Percentiles rank a stretch among this genome's conserved stretches.
phyloP scores from a whole-genome alignment of 78 protist genomes.

The Planoprotostelium fungivorum region DNA sequence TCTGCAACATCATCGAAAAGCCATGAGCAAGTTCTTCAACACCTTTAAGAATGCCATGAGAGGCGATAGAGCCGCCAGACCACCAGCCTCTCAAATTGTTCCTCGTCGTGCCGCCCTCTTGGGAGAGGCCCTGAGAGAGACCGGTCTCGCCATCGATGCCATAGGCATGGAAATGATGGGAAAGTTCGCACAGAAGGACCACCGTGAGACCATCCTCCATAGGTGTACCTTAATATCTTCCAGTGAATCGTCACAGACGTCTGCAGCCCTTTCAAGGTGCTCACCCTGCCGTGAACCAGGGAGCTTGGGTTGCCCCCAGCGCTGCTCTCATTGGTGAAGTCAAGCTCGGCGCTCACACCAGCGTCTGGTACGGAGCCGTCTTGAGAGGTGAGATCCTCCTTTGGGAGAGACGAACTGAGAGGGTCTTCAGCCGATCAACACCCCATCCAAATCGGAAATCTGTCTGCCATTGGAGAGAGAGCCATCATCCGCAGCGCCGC shows the following conservation, averaged over 20 bases:
- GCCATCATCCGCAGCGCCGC: neutral
- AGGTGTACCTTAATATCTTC: neutral
- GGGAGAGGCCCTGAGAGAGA: neutral
- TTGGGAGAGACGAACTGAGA: neutral
- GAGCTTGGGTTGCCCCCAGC: neutral
- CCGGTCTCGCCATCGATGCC: neutral
- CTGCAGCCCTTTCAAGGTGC: neutral
- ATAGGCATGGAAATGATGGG: neutral
- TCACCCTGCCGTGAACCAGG: neutral
- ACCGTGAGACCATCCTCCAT: neutral
- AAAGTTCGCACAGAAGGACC: neutral
- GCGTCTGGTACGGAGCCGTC: neutral
- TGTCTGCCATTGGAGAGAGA: neutral
- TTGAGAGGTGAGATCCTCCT: neutral
- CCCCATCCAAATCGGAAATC: neutral
- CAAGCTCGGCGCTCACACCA: neutral
- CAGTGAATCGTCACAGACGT: constrained; percentile 1
- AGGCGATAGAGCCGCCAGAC: neutral
- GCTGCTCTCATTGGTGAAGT: neutral
- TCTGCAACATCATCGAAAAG: too few relatives aligned
- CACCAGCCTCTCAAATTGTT: too few relatives aligned
- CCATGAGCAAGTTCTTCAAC: neutral
- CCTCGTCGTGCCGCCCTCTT: neutral
- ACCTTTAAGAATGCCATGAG: neutral
- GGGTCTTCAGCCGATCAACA: neutral